Evolutionary conservation across 805 yeast genomes (phyloP).

Genomic region (Ogataea ramenticola): DNA sequence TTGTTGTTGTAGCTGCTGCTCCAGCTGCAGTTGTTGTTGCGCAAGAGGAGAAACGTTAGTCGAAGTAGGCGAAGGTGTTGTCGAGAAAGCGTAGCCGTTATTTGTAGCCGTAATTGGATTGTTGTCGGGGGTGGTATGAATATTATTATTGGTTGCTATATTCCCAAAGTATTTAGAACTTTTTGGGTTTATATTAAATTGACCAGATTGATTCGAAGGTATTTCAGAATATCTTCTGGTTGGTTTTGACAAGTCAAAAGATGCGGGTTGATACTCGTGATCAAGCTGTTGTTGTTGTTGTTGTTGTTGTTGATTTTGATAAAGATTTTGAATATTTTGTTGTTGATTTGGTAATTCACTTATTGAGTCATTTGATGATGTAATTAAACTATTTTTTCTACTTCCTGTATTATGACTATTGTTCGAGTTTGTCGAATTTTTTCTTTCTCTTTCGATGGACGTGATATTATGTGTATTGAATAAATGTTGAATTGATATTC

Average conservation of each 20-base stretch:
- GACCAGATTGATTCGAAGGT: neutral
- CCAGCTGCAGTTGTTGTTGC: neutral
- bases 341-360: neutral
- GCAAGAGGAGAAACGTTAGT: neutral
- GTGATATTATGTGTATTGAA: constrained; percentile 6
- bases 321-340: no score
- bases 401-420: neutral
- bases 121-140: neutral
- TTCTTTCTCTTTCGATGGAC: neutral
- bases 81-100: neutral
- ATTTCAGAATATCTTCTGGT: constrained; percentile 27
- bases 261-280: constrained; percentile 35
- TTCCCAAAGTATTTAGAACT: constrained; percentile 5
- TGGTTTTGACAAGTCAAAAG: constrained; percentile 36
- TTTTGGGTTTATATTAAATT: neutral
- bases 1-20: neutral
- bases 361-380: neutral
- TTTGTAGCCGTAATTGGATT: neutral
- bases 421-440: neutral
- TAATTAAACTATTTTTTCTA: neutral
- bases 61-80: neutral
- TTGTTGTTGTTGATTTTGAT: neutral
- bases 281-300: neutral
- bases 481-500: constrained; percentile 33
- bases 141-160: constrained; percentile 6